These are phyloP conservation scores for Hyphopichia wangnamkhiaoensis DNA, from an alignment of 1,139 yeast species.

Conservation along the genomic window DNA sequence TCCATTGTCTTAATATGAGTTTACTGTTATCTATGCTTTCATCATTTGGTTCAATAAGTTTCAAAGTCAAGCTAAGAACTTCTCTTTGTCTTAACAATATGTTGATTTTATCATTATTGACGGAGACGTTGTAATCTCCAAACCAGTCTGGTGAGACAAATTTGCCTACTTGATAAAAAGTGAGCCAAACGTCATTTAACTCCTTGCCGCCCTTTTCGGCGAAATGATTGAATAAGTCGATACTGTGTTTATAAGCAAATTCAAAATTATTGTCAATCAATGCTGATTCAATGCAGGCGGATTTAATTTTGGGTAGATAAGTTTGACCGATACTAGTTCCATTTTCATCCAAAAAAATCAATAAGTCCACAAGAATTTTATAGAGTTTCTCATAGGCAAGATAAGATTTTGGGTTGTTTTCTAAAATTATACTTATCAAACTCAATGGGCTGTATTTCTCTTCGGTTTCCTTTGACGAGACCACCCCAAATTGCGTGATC, in stretches of 20 bases:
- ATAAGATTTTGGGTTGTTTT: constrained; percentile 57
- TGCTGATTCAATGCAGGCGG: constrained; percentile 61
- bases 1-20: constrained; percentile 40
- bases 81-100: constrained; percentile 45
- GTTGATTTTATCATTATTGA: constrained; percentile 19
- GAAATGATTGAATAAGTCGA: constrained; percentile 29
- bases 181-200: constrained; percentile 53
- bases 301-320: constrained; percentile 38
- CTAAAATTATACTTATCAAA: constrained; percentile 44
- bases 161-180: constrained; percentile 64
- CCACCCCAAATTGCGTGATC: constrained; percentile 22
- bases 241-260: constrained; percentile 46
- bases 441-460: constrained; percentile 24
- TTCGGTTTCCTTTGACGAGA: constrained; percentile 13
- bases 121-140: constrained; percentile 21
- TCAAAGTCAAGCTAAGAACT: constrained; percentile 47
- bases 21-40: constrained; percentile 28
- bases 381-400: constrained; percentile 46
- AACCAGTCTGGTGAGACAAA: constrained; percentile 53
- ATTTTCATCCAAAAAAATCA: constrained; percentile 19
- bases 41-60: constrained; percentile 19
- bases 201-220: constrained; percentile 10
- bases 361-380: constrained; percentile 41
- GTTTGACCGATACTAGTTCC: constrained; percentile 10
- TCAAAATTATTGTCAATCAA: constrained; percentile 54